Percentiles rank a stretch among this genome's conserved stretches.
Conservation (phyloP, 1,284 basidiomycete species). For the Leccinum proliferum region DNA sequence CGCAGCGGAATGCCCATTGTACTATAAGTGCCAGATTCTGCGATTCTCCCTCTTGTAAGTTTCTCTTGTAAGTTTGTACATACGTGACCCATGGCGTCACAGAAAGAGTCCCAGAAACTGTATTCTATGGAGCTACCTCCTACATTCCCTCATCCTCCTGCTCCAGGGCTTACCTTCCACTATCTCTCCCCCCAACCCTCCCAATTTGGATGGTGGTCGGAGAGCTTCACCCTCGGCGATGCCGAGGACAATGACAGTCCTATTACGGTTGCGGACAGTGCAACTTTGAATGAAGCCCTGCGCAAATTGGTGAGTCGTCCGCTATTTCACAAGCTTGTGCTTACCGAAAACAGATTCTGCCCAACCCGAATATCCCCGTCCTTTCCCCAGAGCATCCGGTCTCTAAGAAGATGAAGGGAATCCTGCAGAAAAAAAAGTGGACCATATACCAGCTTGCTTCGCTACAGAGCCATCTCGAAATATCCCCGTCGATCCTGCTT, state of each 20-base stretch:
- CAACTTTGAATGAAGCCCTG: not conserved
- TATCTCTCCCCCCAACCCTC: no score
- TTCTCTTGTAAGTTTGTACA: no score
- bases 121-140: no score
- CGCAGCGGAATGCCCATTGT: not conserved
- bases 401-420: not conserved
- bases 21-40: no score
- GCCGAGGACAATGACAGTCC: not conserved
- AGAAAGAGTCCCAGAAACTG: no score
- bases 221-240: not conserved
- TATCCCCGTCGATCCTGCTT: not conserved
- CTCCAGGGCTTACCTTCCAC: no score
- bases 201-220: no score
- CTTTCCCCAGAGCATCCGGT: not conserved
- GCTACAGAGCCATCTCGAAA: not conserved
- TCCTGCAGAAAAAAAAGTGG: not conserved
- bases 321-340: not conserved
- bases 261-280: not conserved
- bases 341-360: not conserved
- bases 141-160: no score
- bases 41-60: no score
- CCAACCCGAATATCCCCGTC: not conserved
- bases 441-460: not conserved
- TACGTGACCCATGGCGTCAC: no score
- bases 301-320: not conserved